Conservation (phyloP, 306 rosid species). For the Luffa acutangula region DNA sequence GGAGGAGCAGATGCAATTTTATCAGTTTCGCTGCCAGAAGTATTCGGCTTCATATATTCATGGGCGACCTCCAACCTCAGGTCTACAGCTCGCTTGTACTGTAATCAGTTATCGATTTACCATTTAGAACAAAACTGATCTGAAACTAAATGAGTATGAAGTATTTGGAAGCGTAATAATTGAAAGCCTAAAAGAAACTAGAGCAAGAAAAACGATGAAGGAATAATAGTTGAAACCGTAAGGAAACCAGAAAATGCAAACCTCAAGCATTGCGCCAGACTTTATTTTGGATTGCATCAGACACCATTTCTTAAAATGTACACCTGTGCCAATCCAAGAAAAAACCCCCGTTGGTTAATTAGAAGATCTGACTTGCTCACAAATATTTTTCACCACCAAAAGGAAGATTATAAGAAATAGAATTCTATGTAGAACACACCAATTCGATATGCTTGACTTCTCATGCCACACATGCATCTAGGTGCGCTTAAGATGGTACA, state of each 20-base stretch:
- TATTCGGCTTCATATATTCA: conserved; percentile 29
- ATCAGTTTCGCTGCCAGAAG: conserved; percentile 24
- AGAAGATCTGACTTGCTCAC: neutral
- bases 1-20: conserved; percentile 20
- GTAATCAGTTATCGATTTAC: conserved; percentile 9
- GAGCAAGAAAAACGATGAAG: neutral
- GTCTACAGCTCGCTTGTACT: conserved; percentile 93
- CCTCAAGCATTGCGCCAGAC: conserved; percentile 87
- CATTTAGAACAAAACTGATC: neutral
- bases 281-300: conserved; percentile 90
- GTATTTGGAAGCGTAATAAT: neutral
- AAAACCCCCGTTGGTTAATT: neutral
- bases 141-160: neutral
- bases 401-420: neutral
- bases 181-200: neutral
- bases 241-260: conserved; percentile 21
- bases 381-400: neutral
- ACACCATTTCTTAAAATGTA: conserved; percentile 97
- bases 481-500: neutral
- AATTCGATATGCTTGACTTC: neutral
- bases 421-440: neutral
- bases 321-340: conserved; percentile 38
- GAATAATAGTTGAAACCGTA: conserved; percentile 1
- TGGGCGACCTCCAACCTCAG: conserved; percentile 67
- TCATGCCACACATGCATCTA: neutral